Percentiles rank a stretch among this genome's conserved stretches.
Conservation (phyloP, 176 grass and related monocot species). For the Eragrostis curvula region DNA sequence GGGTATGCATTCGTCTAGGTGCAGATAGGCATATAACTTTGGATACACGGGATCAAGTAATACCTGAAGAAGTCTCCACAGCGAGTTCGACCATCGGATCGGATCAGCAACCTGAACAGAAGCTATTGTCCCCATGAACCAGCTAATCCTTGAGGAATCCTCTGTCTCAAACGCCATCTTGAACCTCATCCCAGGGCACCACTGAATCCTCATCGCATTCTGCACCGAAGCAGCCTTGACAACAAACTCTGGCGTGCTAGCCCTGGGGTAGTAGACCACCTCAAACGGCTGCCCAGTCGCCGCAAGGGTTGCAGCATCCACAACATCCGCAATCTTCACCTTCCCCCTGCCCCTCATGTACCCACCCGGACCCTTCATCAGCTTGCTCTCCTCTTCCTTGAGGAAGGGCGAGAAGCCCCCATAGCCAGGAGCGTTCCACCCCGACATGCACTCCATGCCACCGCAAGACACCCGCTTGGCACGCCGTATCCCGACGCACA, state of each 20-base stretch:
- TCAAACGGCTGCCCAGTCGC: slow-evolving; percentile 56
- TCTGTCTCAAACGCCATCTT: slow-evolving; percentile 82
- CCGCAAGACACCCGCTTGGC: slow-evolving; percentile 48
- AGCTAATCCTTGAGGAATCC: slow-evolving; percentile 80
- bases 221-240: slow-evolving; percentile 54
- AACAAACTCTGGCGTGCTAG: slow-evolving; percentile 64
- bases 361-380: slow-evolving; percentile 42
- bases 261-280: slow-evolving; percentile 70
- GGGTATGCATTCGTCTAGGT: not conserved
- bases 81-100: slow-evolving; percentile 61
- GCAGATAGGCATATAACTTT: slow-evolving; percentile 9
- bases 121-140: slow-evolving; percentile 76
- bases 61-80: slow-evolving; percentile 77
- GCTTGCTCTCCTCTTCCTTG: slow-evolving; percentile 61
- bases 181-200: slow-evolving; percentile 77
- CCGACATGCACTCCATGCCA: slow-evolving; percentile 53
- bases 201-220: slow-evolving; percentile 64
- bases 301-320: slow-evolving; percentile 49
- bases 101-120: slow-evolving; percentile 66
- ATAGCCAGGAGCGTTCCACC: slow-evolving; percentile 62
- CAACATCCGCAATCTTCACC: slow-evolving; percentile 51
- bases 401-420: slow-evolving; percentile 53
- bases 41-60: not conserved
- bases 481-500: slow-evolving; percentile 64
- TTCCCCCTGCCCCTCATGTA: slow-evolving; percentile 52